Base-by-base conservation (phyloP, 1,139 yeast genomes). In the Saccharomycopsis phalli region DNA sequence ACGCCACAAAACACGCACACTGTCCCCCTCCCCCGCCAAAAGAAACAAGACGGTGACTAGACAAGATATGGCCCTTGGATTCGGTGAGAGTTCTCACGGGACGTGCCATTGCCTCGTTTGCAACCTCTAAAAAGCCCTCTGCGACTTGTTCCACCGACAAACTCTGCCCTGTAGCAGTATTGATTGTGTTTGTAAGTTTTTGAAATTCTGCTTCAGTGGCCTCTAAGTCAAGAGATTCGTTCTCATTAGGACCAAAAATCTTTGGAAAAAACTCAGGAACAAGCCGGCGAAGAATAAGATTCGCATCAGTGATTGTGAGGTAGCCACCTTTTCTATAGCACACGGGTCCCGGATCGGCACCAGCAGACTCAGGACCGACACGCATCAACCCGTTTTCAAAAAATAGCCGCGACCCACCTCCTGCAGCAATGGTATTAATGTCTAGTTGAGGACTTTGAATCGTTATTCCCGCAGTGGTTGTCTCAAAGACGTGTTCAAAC, bases 11-110 rank as follows among this genome's bases (percentile, higher is more conserved):
- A 38, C 65, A 67, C 7, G 74, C 72, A 51, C 70, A 71, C 47
- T 73, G 79, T 11, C 78, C 78, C 47, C 78, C 79, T 21, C 76
- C 73, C 41, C 79, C 79, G 41, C 79, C 79, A 55, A 73, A 72
- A 0, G 73, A 61, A 3, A 70, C 76, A 33, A 73, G 51, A 45
- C 71, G 55, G 52, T 73, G 78, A 6, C 63, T 58, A 2, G 68
- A 53, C 1, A 64, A 58, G 22, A 61, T 57, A 47, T 66, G 68
- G 2, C 79, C 79, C 47, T 66, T 71, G 1, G 74, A 71, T 49
- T 72, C 79, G 0, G 77, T 72, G 29, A 73, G 53, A 25, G 69
- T 70, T 48, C 79, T 58, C 34, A 73, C 69, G 4, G 78, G 77
- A 49, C 75, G 63, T 2, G 74, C 71, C 76, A 73, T 73, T 2